Conservation (phyloP, 192 early-diverging fungal genomes). For the Lobulomyces angularis region DNA sequence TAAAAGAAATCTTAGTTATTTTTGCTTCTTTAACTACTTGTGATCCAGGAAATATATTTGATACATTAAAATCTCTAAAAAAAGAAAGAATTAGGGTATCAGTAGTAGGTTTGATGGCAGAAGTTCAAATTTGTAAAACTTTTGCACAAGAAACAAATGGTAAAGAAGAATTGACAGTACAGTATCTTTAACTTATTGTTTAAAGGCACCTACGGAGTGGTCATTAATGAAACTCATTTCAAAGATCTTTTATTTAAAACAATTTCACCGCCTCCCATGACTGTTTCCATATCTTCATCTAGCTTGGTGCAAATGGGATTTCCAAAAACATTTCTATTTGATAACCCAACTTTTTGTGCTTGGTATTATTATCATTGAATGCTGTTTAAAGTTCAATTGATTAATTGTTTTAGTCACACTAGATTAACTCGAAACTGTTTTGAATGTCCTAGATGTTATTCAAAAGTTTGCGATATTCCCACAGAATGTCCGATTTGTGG, state of each 20-base stretch:
- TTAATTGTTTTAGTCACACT: too few relatives aligned
- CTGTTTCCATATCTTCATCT: slow-evolving; percentile 30
- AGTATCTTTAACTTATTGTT: slow-evolving; percentile 7
- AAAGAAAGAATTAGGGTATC: slow-evolving; percentile 65
- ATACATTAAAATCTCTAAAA: slow-evolving; percentile 59
- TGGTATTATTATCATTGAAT: slow-evolving; percentile 38
- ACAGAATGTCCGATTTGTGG: slow-evolving; percentile 86
- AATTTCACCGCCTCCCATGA: slow-evolving; percentile 77
- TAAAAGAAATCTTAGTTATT: slow-evolving; percentile 75
- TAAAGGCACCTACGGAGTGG: slow-evolving; percentile 65
- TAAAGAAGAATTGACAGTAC: slow-evolving; percentile 2
- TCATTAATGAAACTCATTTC: slow-evolving; percentile 70
- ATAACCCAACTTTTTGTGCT: slow-evolving; percentile 55
- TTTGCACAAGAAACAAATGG: slow-evolving; percentile 70
- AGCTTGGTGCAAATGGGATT: slow-evolving; percentile 91
- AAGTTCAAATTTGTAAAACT: slow-evolving; percentile 68
- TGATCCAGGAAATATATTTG: slow-evolving; percentile 83
- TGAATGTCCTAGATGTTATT: slow-evolving; percentile 70
- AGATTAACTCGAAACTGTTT: slow-evolving; percentile 60
- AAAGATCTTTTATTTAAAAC: slow-evolving; percentile 71
- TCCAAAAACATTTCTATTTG: slow-evolving; percentile 34
- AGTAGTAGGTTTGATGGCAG: slow-evolving; percentile 80
- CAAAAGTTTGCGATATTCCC: slow-evolving; percentile 77
- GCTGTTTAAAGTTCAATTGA: slow-evolving; percentile 4
- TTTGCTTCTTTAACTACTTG: slow-evolving; percentile 82